Evolutionary conservation across 73 alveolate genomes (phyloP), one percentile per base, ranked within the genome.

Genomic region (Paramecium pentaurelia): DNA sequence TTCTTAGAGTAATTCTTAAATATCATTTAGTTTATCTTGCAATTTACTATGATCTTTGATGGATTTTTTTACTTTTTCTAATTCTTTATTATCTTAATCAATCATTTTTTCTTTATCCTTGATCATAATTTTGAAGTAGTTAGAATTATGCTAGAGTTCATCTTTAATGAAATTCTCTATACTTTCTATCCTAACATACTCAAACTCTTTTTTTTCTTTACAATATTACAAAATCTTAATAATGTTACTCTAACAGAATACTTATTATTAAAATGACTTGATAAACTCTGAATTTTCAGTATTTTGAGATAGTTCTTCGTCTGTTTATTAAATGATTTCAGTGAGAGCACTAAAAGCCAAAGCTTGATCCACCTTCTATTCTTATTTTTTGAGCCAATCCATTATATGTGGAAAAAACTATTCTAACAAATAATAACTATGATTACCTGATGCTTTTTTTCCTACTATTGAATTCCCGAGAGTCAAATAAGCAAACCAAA

Each of bases 21-120:
- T 45, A 44, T 80, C 91, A 27, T 28, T 80, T 18, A 80, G 8
- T 49, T 80, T 80, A 10, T 20, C 58, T 36, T 45, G 1, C 18
- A 32, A 12, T 73, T 36, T 64, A 18, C 18, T 80, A 27, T 45
- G 58, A 45, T 80, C 58, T 27, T 73, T 73, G 60, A 20, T 80
- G 27, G 42, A 14, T 34, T 64, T 64, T 42, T 80, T 80, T 9
- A 80, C 49, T 47, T 80, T 80, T 45, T 80, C 91, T 20, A 80
- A 44, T 80, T 80, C 91, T 49, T 42, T 80, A 22, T 80, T 49
- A 45, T 80, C 91, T 44, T 80, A 45, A 11, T 80, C 91, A 16
- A 80, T 25, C 91, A 80, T 80, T 80, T 80, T 80, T 80, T 80
- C 91, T 80, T 80, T 80, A 14, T 80, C 91, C 14, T 80, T 80